phyloP scores from a whole-genome alignment of 345 rosid species.

The Psidium guajava region DNA sequence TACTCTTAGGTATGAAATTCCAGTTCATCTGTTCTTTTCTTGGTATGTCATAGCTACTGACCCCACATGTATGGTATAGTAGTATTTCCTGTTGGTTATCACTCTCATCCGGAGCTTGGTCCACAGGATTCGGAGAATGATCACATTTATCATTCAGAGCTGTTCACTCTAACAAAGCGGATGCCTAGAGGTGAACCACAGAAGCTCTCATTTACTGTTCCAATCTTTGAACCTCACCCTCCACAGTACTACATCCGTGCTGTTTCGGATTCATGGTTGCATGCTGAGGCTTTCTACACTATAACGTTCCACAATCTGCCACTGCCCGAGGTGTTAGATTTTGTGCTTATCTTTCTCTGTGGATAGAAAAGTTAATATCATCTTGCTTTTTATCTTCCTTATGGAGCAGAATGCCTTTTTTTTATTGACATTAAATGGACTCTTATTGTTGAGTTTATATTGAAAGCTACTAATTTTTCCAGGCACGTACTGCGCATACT shows the following conservation, averaged over 20 bases:
- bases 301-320: conserved; percentile 82
- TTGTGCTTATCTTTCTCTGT: background rate
- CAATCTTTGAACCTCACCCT: conserved; percentile 98
- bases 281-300: conserved; percentile 84
- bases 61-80: background rate
- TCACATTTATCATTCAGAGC: conserved; percentile 94
- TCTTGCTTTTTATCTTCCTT: background rate
- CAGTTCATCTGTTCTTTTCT: background rate
- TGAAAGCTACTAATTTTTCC: conserved; percentile 15
- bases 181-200: conserved; percentile 84
- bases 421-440: background rate
- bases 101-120: background rate
- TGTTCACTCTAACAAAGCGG: conserved; percentile 76
- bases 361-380: background rate
- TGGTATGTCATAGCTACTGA: background rate
- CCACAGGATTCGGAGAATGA: conserved; percentile 93
- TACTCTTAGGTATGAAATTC: background rate
- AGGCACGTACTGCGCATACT: conserved; percentile 79
- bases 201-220: conserved; percentile 88
- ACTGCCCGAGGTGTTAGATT: conserved; percentile 69
- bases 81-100: background rate
- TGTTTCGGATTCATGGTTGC: conserved; percentile 97
- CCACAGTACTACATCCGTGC: conserved; percentile 95
- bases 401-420: background rate
- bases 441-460: background rate